Conservation (phyloP, 2,329 filamentous ascomycete species). For the Trichoderma polysporum region DNA sequence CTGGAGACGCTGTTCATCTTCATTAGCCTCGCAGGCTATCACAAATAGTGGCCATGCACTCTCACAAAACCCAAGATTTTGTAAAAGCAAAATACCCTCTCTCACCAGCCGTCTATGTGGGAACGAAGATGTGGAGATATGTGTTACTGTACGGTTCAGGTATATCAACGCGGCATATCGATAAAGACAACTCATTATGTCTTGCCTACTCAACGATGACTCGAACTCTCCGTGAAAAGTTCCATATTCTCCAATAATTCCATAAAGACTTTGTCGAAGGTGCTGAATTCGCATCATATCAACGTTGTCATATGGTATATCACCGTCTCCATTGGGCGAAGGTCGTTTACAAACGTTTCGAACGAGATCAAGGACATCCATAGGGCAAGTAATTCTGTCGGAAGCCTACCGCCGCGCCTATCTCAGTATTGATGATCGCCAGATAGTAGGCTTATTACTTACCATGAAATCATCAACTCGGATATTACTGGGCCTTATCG, state of each 20-base stretch:
- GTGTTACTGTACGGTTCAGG: slow-evolving; percentile 8
- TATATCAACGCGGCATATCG: slow-evolving; percentile 19
- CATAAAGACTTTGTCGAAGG: slow-evolving; percentile 3
- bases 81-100: slow-evolving; percentile 16
- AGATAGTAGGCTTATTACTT: not conserved
- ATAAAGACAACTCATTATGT: slow-evolving; percentile 16
- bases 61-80: slow-evolving; percentile 17
- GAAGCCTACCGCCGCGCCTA: not conserved
- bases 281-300: slow-evolving; percentile 13
- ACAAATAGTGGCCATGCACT: slow-evolving; percentile 19
- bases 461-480: not conserved
- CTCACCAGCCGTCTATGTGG: slow-evolving; percentile 11
- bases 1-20: slow-evolving; percentile 18
- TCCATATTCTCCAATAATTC: slow-evolving; percentile 12
- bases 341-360: slow-evolving; percentile 6
- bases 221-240: slow-evolving; percentile 2
- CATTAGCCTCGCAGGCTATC: slow-evolving; percentile 19
- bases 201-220: not conserved
- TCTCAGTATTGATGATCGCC: not conserved
- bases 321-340: not conserved
- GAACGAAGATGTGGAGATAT: slow-evolving; percentile 9
- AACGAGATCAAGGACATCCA: slow-evolving; percentile 17
- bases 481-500: not conserved
- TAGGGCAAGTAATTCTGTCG: slow-evolving; percentile 1
- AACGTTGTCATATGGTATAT: not conserved